These are phyloP conservation scores for Aspergillus haitiensis DNA, from an alignment of 495 filamentous ascomycete genomes.

Conservation along the genomic window DNA sequence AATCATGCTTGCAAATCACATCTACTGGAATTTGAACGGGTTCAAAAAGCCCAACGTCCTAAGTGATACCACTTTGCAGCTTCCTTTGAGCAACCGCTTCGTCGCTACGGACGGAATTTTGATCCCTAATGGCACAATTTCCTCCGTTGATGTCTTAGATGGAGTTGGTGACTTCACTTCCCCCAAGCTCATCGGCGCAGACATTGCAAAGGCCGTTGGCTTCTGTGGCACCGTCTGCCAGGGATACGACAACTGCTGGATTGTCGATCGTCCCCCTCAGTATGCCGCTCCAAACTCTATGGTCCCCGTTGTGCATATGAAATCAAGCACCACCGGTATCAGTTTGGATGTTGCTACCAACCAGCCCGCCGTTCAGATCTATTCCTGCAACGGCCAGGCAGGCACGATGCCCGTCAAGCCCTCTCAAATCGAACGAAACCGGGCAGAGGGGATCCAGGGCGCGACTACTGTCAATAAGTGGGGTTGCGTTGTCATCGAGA, in stretches of 20 bases:
- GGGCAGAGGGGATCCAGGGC: slow-evolving; percentile 41
- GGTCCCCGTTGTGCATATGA: slow-evolving; percentile 60
- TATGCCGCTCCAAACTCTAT: slow-evolving; percentile 62
- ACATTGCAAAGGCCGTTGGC: slow-evolving; percentile 58
- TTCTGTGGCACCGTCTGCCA: slow-evolving; percentile 73
- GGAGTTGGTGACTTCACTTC: slow-evolving; percentile 73
- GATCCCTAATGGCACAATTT: slow-evolving; percentile 75
- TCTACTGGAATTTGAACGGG: slow-evolving; percentile 88
- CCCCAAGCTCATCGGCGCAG: slow-evolving; percentile 73
- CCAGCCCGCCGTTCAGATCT: slow-evolving; percentile 77
- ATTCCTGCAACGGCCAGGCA: slow-evolving; percentile 71
- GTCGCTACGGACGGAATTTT: slow-evolving; percentile 73
- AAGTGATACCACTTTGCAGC: slow-evolving; percentile 69
- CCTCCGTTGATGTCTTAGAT: slow-evolving; percentile 54
- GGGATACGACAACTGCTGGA: slow-evolving; percentile 75
- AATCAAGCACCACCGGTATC: slow-evolving; percentile 64
- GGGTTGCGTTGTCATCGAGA: slow-evolving; percentile 69
- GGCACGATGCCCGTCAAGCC: slow-evolving; percentile 57
- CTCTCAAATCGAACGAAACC: slow-evolving; percentile 53
- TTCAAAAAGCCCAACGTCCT: slow-evolving; percentile 66
- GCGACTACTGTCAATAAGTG: slow-evolving; percentile 55
- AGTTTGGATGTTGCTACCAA: slow-evolving; percentile 70
- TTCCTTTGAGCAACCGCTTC: slow-evolving; percentile 70
- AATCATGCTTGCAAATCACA: slow-evolving; percentile 79
- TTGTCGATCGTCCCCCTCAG: slow-evolving; percentile 64